A percentile compares a stretch with the other conserved stretches of the same genome.
phyloP scores from a whole-genome alignment of 306 rosid species.

The Bauhinia variegata region DNA sequence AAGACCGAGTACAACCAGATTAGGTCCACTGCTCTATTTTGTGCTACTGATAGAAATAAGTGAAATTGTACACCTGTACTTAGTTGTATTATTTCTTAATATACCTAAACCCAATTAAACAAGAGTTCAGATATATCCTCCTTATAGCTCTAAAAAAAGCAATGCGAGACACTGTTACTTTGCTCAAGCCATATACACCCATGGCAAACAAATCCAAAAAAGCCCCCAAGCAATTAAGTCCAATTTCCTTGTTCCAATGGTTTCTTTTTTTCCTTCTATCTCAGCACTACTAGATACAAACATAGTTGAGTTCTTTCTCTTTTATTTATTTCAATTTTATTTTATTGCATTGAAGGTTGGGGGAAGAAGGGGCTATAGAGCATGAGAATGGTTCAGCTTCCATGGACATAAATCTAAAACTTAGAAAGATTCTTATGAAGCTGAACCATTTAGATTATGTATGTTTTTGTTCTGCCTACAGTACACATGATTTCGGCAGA shows the following conservation, averaged over 20 bases:
- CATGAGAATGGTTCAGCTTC: no score
- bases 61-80: conserved; percentile 2
- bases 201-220: not conserved
- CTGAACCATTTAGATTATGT: no score
- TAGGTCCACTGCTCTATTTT: not conserved
- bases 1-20: conserved; percentile 13
- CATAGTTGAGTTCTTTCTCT: no score
- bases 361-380: no score
- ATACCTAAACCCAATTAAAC: not conserved
- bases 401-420: no score
- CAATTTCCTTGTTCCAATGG: not conserved
- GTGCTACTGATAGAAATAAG: not conserved
- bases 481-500: no score
- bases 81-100: not conserved
- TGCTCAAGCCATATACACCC: not conserved
- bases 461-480: no score
- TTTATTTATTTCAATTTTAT: no score
- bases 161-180: not conserved
- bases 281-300: not conserved
- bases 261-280: not conserved
- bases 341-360: no score
- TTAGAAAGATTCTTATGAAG: no score
- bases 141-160: not conserved
- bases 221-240: no score
- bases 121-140: not conserved